Conservation (phyloP, 139 green algal genomes). For the Gonium pectorale region DNA sequence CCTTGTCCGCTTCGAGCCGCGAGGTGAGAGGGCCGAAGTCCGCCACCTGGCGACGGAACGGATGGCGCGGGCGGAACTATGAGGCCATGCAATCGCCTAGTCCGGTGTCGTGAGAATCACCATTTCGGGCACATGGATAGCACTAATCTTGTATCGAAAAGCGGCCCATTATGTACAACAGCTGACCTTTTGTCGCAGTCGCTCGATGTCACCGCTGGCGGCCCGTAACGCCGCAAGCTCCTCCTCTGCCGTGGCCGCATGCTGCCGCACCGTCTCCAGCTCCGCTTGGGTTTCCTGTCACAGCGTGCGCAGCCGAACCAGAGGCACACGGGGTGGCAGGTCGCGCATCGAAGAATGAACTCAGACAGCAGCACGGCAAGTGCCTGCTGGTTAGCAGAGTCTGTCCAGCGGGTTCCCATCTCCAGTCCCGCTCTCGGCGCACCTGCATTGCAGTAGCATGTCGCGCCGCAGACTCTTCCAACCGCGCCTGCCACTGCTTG, state of each 20-base stretch:
- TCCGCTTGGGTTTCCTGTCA: constrained; percentile 11
- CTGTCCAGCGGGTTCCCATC: too few relatives aligned
- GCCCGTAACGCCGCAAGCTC: constrained; percentile 16
- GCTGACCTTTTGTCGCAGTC: constrained; percentile 30
- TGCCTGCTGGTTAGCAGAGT: too few relatives aligned
- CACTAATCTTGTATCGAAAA: too few relatives aligned
- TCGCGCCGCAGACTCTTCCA: constrained; percentile 21
- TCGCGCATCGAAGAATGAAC: too few relatives aligned
- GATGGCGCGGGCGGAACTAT: too few relatives aligned
- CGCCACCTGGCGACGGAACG: constrained; percentile 24
- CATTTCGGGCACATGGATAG: too few relatives aligned
- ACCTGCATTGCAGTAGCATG: constrained; percentile 11
- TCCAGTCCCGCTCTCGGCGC: too few relatives aligned
- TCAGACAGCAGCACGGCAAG: too few relatives aligned
- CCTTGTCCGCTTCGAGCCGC: constrained; percentile 32
- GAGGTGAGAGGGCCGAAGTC: constrained; percentile 16
- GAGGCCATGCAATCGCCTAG: too few relatives aligned
- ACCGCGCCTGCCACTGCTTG: constrained; percentile 19
- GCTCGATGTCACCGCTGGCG: constrained; percentile 24
- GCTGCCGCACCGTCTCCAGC: constrained; percentile 7
- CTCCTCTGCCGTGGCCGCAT: not conserved
- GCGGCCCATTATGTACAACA: too few relatives aligned
- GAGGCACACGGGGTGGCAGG: too few relatives aligned
- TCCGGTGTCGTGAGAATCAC: too few relatives aligned
- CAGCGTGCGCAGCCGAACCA: not conserved